Base-by-base conservation (phyloP, 2,329 filamentous ascomycete species). In the Paecilomyces formosus region DNA sequence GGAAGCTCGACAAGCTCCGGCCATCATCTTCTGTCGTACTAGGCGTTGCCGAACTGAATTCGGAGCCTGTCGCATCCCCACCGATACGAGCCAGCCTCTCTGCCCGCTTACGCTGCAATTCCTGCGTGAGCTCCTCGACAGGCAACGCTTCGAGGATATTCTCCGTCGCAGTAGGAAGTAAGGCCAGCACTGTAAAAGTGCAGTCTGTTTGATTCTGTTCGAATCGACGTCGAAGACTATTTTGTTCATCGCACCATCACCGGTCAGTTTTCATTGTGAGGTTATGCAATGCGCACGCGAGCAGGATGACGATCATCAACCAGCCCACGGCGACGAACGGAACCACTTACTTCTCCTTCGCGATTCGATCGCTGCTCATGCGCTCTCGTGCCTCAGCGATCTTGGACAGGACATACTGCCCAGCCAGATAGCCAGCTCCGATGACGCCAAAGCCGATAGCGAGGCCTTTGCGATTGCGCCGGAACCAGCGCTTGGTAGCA, bases 171-270 rank as follows among this genome's bases (percentile, higher is more conserved):
- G 93, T 96, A 3, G 94, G 94, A 9, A 99, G 83, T 57, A 99
- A 85, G 30, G 93, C 94, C n/a, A 97, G 86, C 52, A 97, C 92
- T 39, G 94, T 99, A 73, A 95, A 97, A 54, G 93, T 97, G 77
- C 94, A 99, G 76, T 99, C 94, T 72, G 96, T 93, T 73, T 99
- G 94, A 75, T 99, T 99, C 76, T 99, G 94, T 74, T 97, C 91
- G 77, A 99, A 99, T 70, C 94, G 89, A 60, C 94, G 89, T 55
- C 92, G 92, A 61, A 99, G 84, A 75, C 93, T 97, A 68, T 28
- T 26, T 60, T 26, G 56, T 56, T 35, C 26, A 30, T 50, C 51
- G 39, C 22, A 45, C 50, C 50, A 33, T 39, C 50, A 55, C 56
- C 54, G 60, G 56, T 53, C 39, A 45, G 39, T 18, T 21, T 7